phyloP scores from a whole-genome alignment of 108 stramenopile species.

The Cyclotella atomus region DNA sequence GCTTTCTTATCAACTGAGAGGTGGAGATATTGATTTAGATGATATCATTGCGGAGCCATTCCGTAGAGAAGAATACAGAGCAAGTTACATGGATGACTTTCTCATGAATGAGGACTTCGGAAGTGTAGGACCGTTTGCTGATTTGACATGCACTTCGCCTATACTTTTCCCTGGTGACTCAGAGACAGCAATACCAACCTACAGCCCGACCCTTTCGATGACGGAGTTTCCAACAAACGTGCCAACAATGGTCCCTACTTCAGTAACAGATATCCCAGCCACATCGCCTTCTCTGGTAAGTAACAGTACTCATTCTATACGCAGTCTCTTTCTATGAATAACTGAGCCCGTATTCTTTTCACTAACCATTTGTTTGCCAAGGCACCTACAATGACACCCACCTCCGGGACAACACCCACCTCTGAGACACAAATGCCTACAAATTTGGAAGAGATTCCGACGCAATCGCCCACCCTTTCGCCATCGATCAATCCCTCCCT shows the following conservation, averaged over 20 bases:
- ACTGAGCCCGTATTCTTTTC: not conserved
- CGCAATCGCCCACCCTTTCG: not conserved
- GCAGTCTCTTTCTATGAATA: not conserved
- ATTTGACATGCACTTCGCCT: not conserved
- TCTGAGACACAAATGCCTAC: not conserved
- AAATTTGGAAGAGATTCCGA: not conserved
- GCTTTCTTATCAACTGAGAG: not conserved
- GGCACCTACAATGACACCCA: not conserved
- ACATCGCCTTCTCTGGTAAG: not conserved
- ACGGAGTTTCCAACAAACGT: not conserved
- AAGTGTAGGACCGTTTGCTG: not conserved
- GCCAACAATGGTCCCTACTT: not conserved
- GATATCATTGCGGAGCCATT: constrained; percentile 1
- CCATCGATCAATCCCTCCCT: not conserved
- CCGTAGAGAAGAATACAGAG: not conserved
- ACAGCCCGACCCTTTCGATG: not conserved
- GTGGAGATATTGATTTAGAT: not conserved
- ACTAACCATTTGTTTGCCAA: not conserved
- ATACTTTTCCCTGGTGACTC: not conserved
- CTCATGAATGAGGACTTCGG: constrained; percentile 8
- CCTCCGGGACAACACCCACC: not conserved
- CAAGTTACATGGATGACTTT: not conserved
- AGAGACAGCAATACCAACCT: not conserved
- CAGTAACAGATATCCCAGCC: not conserved
- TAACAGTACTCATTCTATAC: not conserved